These are phyloP conservation scores for Rosa rugosa DNA, from an alignment of 306 rosid species.

Conservation along the genomic window DNA sequence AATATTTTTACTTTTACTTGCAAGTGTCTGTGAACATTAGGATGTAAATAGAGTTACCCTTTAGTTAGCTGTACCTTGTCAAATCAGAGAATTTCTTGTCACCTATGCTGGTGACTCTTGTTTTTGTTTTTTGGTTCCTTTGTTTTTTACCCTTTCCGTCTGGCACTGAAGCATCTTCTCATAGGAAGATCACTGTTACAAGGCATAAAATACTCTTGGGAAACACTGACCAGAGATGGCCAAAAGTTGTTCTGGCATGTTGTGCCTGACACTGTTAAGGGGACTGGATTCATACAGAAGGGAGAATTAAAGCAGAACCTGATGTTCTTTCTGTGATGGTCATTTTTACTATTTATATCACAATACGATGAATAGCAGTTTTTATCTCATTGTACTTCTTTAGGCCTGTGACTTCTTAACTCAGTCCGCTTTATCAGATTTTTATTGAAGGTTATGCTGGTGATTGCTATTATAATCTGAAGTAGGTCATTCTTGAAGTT, in stretches of 20 bases:
- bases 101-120: background rate
- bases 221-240: background rate
- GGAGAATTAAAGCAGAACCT: background rate
- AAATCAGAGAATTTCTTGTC: background rate
- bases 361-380: background rate
- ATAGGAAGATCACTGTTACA: background rate
- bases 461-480: background rate
- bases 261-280: background rate
- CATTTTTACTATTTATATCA: background rate
- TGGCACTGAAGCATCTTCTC: background rate
- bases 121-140: background rate
- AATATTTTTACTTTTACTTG: background rate
- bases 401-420: background rate
- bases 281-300: background rate
- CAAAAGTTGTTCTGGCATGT: background rate
- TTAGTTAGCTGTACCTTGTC: background rate
- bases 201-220: background rate
- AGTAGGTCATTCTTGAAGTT: background rate
- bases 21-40: background rate
- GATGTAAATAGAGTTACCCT: background rate
- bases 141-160: background rate
- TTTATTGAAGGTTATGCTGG: background rate
- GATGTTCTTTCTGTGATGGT: background rate
- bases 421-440: background rate
- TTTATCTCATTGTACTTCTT: background rate